Evolutionary conservation across 2,329 filamentous ascomycete genomes (phyloP).

Genomic region (Aspergillus fischeri): DNA sequence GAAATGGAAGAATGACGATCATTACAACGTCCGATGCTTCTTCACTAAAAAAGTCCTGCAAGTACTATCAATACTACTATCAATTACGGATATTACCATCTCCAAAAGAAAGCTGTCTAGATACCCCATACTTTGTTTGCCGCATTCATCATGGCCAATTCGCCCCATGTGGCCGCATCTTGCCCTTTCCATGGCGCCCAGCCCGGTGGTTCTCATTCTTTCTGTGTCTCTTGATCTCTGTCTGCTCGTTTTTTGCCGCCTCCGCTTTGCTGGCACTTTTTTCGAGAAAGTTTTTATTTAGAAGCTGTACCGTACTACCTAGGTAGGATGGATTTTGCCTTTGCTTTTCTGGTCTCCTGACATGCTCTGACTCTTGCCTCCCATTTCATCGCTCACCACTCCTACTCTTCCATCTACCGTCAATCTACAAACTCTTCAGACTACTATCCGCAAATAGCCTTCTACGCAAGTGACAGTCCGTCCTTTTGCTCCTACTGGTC

Average conservation of each 20-base stretch:
- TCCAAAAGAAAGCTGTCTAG: too few species aligned
- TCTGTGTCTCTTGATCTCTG: neutral
- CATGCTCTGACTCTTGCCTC: neutral
- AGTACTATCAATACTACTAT: too few species aligned
- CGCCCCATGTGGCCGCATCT: neutral
- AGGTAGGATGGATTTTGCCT: neutral
- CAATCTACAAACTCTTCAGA: too few species aligned
- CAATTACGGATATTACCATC: too few species aligned
- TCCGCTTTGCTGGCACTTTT: neutral
- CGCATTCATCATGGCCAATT: neutral
- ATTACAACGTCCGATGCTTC: neutral
- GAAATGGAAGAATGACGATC: neutral
- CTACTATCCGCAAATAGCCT: too few species aligned
- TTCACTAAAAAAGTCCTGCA: too few species aligned
- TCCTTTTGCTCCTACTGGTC: too few species aligned
- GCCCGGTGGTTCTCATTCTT: neutral
- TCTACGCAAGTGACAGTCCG: too few species aligned
- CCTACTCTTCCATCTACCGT: too few species aligned
- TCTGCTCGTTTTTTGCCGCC: neutral
- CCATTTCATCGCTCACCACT: too few species aligned
- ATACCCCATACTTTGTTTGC: neutral
- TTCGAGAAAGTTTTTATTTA: neutral
- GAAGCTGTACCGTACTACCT: neutral
- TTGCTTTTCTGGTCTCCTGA: neutral
- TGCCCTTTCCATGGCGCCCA: neutral